Evolutionary conservation across 257 asterid genomes (phyloP), one percentile per base, ranked within the genome.

Genomic region (Primulina huaijiensis): DNA sequence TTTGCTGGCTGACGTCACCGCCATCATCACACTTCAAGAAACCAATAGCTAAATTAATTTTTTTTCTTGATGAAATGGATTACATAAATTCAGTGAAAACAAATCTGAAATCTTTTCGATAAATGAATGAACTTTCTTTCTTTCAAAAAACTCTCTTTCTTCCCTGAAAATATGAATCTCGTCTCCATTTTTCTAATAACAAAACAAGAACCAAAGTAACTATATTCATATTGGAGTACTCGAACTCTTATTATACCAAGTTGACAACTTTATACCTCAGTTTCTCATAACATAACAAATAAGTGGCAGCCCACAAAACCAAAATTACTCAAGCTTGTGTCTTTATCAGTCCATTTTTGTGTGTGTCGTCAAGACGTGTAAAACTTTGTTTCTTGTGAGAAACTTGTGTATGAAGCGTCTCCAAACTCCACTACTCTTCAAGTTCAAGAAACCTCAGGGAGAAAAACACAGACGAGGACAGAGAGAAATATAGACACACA

Each of bases 1-100:
- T 72, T 87, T 92, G 77, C 89, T 78, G 77, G 79, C 52, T 43
- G 97, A 88, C 9, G 89, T 86, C 82, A 90, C 97, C 81, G 95
- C 94, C 93, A 89, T 83, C 97, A 87, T 89, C 71, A 65, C 92
- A 62, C 92, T 86, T 84, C 82, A 85, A 69, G 7, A 75, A 60
- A 74, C 67, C 70, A 68, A 66, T 35, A 20, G 6, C 12, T 8
- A 35, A 60, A 65, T 64, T 68, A 58, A 10, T 60, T 23, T 72
- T 33, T 10, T 23, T 63, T 21, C 34, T 8, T 7, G 34, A 27
- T 40, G 40, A 71, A 67, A 65, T 27, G 76, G n/a, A 64, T 6
- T 7, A 56, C 60, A 62, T 40, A 55, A 59, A 69, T 37, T 53
- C 23, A 34, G 12, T 27, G 0, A 52, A 5, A 60, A 8, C 46